Evolutionary conservation across 345 rosid genomes (phyloP).

Genomic region (Acer saccharum): DNA sequence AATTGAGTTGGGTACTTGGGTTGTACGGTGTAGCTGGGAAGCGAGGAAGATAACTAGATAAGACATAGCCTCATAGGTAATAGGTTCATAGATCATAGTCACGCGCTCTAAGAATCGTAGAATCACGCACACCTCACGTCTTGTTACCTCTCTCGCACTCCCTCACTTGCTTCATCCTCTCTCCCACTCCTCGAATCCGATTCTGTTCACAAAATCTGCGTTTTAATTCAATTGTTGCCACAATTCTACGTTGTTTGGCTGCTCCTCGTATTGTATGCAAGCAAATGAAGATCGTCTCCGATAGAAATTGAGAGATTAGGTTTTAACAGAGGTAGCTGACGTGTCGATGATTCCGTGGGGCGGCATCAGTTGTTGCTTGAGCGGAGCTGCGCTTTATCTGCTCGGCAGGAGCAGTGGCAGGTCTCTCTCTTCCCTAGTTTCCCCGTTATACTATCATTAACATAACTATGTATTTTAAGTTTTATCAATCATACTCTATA

Average conservation of each 20-base stretch:
- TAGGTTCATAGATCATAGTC: too few species aligned
- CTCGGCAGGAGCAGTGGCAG: constrained; percentile 96
- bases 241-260: neutral
- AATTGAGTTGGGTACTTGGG: too few species aligned
- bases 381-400: constrained; percentile 85
- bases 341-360: constrained; percentile 80
- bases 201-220: constrained; percentile 20
- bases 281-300: neutral
- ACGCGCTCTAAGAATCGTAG: constrained; percentile 5
- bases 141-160: neutral
- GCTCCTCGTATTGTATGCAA: neutral
- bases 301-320: constrained; percentile 10
- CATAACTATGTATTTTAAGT: neutral
- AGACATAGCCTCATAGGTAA: too few species aligned
- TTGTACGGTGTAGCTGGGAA: neutral
- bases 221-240: neutral
- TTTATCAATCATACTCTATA: neutral
- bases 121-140: neutral
- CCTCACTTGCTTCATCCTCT: constrained; percentile 15
- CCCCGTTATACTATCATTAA: neutral
- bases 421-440: constrained; percentile 24
- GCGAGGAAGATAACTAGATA: neutral
- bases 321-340: constrained; percentile 4
- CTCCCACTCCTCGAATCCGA: constrained; percentile 33
- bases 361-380: constrained; percentile 84